Conservation (phyloP, 2,329 filamentous ascomycete species). For the Trichoderma gracile region DNA sequence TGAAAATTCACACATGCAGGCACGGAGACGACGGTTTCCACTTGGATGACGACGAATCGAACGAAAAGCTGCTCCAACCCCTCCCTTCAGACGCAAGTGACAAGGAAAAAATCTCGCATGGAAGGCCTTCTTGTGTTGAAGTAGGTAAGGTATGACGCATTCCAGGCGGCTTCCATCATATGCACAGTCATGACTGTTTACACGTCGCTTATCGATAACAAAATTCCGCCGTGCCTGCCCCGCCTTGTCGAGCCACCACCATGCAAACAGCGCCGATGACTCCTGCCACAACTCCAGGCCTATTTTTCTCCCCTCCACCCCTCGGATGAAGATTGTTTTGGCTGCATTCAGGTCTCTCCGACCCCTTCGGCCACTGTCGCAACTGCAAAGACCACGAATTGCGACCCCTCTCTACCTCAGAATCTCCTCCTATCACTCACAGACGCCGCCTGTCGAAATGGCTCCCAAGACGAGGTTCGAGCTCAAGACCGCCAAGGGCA, state of each 20-base stretch:
- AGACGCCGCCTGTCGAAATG: constrained; percentile 32
- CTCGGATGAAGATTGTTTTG: constrained; percentile 30
- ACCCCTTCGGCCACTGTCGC: constrained; percentile 25
- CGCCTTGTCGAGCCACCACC: constrained; percentile 21
- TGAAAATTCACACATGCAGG: too few relatives aligned
- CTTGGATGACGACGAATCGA: too few relatives aligned
- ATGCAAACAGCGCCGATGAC: constrained; percentile 24
- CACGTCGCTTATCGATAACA: constrained; percentile 20
- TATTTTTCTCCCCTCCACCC: constrained; percentile 28
- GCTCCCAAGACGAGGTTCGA: constrained; percentile 36
- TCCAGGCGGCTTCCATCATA: too few relatives aligned
- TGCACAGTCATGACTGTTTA: background rate
- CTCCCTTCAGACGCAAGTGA: too few relatives aligned
- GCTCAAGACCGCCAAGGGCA: constrained; percentile 82
- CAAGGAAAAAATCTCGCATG: too few relatives aligned
- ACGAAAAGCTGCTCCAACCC: too few relatives aligned
- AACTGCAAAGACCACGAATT: constrained; percentile 14
- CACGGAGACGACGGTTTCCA: too few relatives aligned
- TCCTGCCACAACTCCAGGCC: constrained; percentile 26
- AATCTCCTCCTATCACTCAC: constrained; percentile 31
- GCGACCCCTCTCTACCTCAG: constrained; percentile 28
- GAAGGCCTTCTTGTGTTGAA: too few relatives aligned
- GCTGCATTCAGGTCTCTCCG: constrained; percentile 28
- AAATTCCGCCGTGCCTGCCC: constrained; percentile 13
- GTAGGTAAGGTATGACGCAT: too few relatives aligned